A percentile compares a stretch with the other conserved stretches of the same genome.
phyloP scores from a whole-genome alignment of 116 monocot genomes.

The Iris pallida region DNA sequence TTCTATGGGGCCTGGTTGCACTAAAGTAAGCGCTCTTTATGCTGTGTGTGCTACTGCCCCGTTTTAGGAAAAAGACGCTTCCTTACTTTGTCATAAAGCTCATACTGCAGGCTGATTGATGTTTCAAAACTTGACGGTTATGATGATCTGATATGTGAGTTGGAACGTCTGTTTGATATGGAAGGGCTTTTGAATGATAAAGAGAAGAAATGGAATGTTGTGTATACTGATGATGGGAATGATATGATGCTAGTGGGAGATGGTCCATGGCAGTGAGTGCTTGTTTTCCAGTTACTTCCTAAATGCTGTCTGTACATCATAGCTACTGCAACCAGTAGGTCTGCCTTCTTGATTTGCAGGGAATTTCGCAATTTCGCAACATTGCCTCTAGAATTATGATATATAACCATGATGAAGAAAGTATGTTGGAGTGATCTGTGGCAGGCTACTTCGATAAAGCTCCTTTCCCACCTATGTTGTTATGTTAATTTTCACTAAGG shows the following conservation, averaged over 20 bases:
- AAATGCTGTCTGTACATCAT: neutral
- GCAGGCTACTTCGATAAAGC: neutral
- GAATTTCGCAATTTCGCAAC: constrained; percentile 35
- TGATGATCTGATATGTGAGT: constrained; percentile 20
- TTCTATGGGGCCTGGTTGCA: constrained; percentile 18
- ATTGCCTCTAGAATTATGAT: constrained; percentile 27
- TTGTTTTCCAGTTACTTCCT: neutral
- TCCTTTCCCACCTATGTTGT: neutral
- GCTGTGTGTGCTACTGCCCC: constrained; percentile 6
- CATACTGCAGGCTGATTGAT: constrained; percentile 27
- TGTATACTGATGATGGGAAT: constrained; percentile 22
- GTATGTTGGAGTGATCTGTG: constrained; percentile 6
- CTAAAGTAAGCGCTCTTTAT: constrained; percentile 17
- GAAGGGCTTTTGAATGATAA: constrained; percentile 34
- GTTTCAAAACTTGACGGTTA: constrained; percentile 37
- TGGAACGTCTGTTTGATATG: constrained; percentile 34
- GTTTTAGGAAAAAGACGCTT: constrained; percentile 1
- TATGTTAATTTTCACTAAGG: neutral
- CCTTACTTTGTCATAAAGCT: constrained; percentile 11
- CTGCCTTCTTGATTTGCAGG: constrained; percentile 7
- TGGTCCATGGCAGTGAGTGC: constrained; percentile 32
- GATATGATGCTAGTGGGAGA: constrained; percentile 27
- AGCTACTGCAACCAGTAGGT: neutral
- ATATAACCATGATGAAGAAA: constrained; percentile 14
- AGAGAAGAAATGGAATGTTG: constrained; percentile 21